Percentiles rank a stretch among this genome's conserved stretches.
Conservation (phyloP, 495 filamentous ascomycete genomes). For the Daldinia loculata region DNA sequence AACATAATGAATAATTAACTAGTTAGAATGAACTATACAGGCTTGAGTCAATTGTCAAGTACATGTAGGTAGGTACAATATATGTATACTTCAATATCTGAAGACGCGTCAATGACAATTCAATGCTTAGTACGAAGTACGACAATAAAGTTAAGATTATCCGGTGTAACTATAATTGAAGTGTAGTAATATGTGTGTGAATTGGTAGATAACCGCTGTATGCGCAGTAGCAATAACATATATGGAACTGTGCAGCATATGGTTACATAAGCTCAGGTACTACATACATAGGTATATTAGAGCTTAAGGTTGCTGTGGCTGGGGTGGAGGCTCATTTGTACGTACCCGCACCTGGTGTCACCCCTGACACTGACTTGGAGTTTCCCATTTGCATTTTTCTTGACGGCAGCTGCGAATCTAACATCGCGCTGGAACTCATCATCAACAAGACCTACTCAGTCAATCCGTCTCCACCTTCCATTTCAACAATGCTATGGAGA, state of each 20-base stretch:
- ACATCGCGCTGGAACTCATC: not conserved
- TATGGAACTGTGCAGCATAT: not conserved
- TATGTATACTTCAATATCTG: not conserved
- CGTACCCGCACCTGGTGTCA: not conserved
- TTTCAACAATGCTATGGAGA: slow-evolving; percentile 1
- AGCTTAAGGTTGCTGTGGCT: slow-evolving; percentile 1
- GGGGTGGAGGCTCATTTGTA: slow-evolving; percentile 2
- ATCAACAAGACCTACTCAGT: not conserved
- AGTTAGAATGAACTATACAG: not conserved
- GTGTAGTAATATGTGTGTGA: not conserved
- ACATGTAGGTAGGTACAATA: not conserved
- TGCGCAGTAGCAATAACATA: not conserved
- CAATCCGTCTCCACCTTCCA: not conserved
- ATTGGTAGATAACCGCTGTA: slow-evolving; percentile 4
- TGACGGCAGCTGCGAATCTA: not conserved
- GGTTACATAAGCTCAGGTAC: slow-evolving; percentile 1
- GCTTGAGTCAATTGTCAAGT: not conserved
- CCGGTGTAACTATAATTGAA: not conserved
- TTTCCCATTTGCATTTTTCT: slow-evolving; percentile 5
- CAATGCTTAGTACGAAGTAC: not conserved
- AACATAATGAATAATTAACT: not conserved
- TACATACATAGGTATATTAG: not conserved
- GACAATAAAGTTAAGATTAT: not conserved
- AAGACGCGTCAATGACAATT: not conserved
- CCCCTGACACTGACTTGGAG: not conserved